These are phyloP conservation scores for Mallotus nudiflorus DNA, from an alignment of 345 rosid genomes.

Conservation along the genomic window DNA sequence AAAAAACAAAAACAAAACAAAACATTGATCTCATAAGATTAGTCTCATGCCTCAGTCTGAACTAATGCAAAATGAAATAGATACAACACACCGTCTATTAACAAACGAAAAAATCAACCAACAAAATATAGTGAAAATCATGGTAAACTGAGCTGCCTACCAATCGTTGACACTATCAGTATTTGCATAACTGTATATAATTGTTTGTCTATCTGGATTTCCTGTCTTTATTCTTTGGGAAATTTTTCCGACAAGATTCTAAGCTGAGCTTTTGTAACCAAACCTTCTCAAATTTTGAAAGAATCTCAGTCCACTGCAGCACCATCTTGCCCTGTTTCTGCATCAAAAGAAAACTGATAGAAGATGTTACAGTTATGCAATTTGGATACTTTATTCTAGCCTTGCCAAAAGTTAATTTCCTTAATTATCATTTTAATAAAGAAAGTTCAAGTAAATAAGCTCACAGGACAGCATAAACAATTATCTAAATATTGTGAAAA, in stretches of 20 bases:
- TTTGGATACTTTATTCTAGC: neutral
- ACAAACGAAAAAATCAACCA: constrained; percentile 17
- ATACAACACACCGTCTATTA: constrained; percentile 24
- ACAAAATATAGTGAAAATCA: constrained; percentile 15
- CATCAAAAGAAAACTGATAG: constrained; percentile 13
- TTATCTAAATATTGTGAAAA: neutral
- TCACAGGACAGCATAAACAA: neutral
- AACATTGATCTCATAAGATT: constrained; percentile 9
- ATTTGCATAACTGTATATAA: constrained; percentile 17
- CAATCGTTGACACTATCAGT: constrained; percentile 14
- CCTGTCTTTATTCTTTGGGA: constrained; percentile 20
- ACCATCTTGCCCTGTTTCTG: constrained; percentile 25
- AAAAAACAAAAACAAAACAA: neutral
- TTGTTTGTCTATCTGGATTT: constrained; percentile 21
- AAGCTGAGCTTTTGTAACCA: constrained; percentile 16
- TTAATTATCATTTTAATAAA: neutral
- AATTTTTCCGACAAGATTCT: constrained; percentile 14
- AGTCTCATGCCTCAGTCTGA: constrained; percentile 15
- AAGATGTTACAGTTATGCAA: constrained; percentile 4
- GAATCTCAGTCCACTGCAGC: constrained; percentile 14
- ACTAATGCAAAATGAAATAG: constrained; percentile 11
- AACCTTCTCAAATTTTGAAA: constrained; percentile 10
- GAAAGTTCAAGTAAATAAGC: neutral
- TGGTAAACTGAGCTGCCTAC: constrained; percentile 17
- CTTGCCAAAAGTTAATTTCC: neutral